Evolutionary conservation across 75 land plant species (phyloP).

Genomic region (Selaginella moellendorffii): DNA sequence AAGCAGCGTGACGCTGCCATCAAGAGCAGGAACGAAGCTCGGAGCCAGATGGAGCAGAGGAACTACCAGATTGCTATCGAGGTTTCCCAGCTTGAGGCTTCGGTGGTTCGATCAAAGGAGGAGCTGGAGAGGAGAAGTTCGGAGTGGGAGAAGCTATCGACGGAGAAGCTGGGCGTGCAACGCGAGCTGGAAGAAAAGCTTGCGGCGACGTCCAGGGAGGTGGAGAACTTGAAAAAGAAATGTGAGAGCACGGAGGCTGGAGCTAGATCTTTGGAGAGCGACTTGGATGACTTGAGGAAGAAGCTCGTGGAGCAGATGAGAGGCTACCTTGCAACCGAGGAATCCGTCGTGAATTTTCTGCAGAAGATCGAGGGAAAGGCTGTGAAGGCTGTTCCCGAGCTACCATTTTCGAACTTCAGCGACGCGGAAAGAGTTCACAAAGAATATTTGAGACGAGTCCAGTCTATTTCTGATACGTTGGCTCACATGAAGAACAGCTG

Average conservation of each 20-base stretch:
- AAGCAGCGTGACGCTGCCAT: conserved; percentile 42
- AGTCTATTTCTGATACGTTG: conserved; percentile 34
- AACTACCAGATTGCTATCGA: conserved; percentile 91
- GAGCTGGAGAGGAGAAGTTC: conserved; percentile 39
- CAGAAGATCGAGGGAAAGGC: not conserved
- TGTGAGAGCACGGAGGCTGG: not conserved
- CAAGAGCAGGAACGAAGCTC: conserved; percentile 41
- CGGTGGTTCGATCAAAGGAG: conserved; percentile 45
- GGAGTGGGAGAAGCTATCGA: conserved; percentile 33
- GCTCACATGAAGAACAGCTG: conserved; percentile 32
- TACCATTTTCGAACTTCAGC: not conserved
- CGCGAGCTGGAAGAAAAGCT: conserved; percentile 14
- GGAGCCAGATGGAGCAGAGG: conserved; percentile 77
- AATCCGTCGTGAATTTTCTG: not conserved
- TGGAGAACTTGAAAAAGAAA: conserved; percentile 26
- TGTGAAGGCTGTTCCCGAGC: not conserved
- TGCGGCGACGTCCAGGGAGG: conserved; percentile 9
- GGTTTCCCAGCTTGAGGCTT: conserved; percentile 85
- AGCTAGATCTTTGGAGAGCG: conserved; percentile 3
- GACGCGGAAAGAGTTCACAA: conserved; percentile 9
- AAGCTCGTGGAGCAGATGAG: not conserved
- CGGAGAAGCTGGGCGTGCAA: conserved; percentile 34
- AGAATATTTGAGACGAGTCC: conserved; percentile 37
- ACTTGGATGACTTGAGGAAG: not conserved
- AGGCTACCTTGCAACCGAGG: not conserved